Evolutionary conservation across 139 green algal genomes (phyloP), one percentile per base, ranked within the genome.

Genomic region (Micractinium conductrix): DNA sequence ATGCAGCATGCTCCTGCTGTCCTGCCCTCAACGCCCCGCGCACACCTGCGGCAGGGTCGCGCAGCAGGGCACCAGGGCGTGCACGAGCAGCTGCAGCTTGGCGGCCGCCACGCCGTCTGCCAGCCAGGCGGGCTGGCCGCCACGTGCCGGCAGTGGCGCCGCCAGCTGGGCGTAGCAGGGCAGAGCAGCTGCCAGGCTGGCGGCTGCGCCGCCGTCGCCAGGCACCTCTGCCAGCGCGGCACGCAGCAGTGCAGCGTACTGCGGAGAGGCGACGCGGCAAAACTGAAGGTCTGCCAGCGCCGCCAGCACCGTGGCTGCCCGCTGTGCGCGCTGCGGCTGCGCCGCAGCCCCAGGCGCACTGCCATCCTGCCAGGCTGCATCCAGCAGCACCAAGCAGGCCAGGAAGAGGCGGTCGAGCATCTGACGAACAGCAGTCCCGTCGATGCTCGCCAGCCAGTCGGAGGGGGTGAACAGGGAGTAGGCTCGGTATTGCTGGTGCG

Each of bases 241-340:
- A 24, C 84, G 55, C 58, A 91, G 80, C 69, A 92, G 76, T 24
- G 55, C 43, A 37, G 76, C 65, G 38, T 87, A 86, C 44, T 81
- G 74, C 9, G 83, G 65, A 26, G 84, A 55, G 69, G 50, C 63
- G 10, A 85, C 67, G 38, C 84, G 75, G 63, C 86, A 89, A 67
- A 92, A 92, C 58, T 91, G 89, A 24, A 91, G 53, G 72, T 86
- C 65, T 10, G 84, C 85, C 26, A 87, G 65, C 19, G 65, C 45
- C 19, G 69, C 45, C 40, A 87, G 33, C 7, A 88, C 24, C 9
- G 45, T 16, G 0, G 74, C 87, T 40, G 86, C 84, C 55, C 72
- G 55, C 76, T 82, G 55, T 1, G 58, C 40, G 33, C 45, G 53
- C 53, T 82, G 40, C 9, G 58, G 9, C 30, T 19, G 8, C 28